Evolutionary conservation across 2,329 filamentous ascomycete species (phyloP).

Genomic region (Herpotrichia juniperi): DNA sequence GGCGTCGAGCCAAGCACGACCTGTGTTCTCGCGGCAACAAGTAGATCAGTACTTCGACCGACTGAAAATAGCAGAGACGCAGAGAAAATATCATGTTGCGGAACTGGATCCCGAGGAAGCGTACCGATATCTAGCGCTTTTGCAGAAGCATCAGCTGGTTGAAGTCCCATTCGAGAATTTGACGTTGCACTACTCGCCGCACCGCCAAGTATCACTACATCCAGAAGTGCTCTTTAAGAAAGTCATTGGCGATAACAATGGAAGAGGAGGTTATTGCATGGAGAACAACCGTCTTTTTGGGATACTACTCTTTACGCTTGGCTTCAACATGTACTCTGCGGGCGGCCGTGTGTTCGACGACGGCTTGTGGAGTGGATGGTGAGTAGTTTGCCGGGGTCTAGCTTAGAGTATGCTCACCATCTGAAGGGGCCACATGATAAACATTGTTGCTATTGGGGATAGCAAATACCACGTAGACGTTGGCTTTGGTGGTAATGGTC

Average conservation of each 20-base stretch:
- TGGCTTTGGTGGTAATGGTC: constrained; percentile 49
- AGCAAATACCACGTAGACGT: constrained; percentile 50
- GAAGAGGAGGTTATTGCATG: constrained; percentile 66
- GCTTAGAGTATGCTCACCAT: not conserved
- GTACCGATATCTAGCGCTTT: constrained; percentile 33
- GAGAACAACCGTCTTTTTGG: constrained; percentile 63
- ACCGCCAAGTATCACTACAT: constrained; percentile 54
- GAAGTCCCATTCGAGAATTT: constrained; percentile 64
- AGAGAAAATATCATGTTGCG: constrained; percentile 32
- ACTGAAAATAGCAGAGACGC: constrained; percentile 32
- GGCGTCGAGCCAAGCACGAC: constrained; percentile 23
- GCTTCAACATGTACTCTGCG: constrained; percentile 52
- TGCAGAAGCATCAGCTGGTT: constrained; percentile 51
- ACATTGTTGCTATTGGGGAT: constrained; percentile 47
- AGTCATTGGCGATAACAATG: constrained; percentile 56
- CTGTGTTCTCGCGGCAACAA: constrained; percentile 33
- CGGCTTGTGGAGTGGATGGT: constrained; percentile 36
- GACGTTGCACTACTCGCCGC: constrained; percentile 54
- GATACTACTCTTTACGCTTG: constrained; percentile 58
- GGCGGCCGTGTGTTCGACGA: constrained; percentile 48
- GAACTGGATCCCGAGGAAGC: constrained; percentile 24
- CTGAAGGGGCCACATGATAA: constrained; percentile 52
- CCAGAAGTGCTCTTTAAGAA: constrained; percentile 59
- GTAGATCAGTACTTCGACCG: constrained; percentile 43
- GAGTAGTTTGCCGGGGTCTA: constrained; percentile 10